These are phyloP conservation scores for Verruconis gallopava DNA, from an alignment of 2,329 filamentous ascomycete species.

Conservation along the genomic window DNA sequence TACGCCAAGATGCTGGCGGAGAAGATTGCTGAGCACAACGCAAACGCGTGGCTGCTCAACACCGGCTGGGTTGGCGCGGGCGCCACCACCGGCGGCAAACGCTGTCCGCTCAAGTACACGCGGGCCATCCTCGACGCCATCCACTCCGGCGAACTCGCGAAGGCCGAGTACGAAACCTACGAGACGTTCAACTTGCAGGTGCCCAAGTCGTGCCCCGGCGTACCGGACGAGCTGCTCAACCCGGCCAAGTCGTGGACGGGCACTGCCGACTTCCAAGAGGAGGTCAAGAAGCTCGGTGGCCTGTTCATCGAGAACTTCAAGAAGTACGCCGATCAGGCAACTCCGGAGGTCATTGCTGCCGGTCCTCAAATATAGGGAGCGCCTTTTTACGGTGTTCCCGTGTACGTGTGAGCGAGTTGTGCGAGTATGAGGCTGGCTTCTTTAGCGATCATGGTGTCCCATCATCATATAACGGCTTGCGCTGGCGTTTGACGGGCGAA, in stretches of 20 bases:
- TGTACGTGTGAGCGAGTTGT: no score
- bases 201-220: conserved; percentile 80
- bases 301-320: conserved; percentile 97
- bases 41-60: conserved; percentile 97
- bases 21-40: conserved; percentile 90
- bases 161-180: conserved; percentile 88
- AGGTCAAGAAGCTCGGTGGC: conserved; percentile 79
- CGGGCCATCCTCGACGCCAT: conserved; percentile 96
- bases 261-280: conserved; percentile 65
- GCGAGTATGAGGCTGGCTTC: no score
- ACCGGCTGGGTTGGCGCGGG: conserved; percentile 94
- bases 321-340: conserved; percentile 77
- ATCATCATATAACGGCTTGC: no score
- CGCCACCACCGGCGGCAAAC: conserved; percentile 82
- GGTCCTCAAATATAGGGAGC: no score
- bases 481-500: no score
- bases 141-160: conserved; percentile 89
- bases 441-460: no score
- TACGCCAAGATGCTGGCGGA: conserved; percentile 98
- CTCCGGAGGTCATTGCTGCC: conserved; percentile 31
- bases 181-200: conserved; percentile 93
- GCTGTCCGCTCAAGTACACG: conserved; percentile 97
- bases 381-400: no score
- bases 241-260: conserved; percentile 87
- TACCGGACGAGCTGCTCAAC: conserved; percentile 88